Evolutionary conservation across 176 grass and related monocot genomes (phyloP), one percentile per base, ranked within the genome.

Genomic region (Lolium rigidum): DNA sequence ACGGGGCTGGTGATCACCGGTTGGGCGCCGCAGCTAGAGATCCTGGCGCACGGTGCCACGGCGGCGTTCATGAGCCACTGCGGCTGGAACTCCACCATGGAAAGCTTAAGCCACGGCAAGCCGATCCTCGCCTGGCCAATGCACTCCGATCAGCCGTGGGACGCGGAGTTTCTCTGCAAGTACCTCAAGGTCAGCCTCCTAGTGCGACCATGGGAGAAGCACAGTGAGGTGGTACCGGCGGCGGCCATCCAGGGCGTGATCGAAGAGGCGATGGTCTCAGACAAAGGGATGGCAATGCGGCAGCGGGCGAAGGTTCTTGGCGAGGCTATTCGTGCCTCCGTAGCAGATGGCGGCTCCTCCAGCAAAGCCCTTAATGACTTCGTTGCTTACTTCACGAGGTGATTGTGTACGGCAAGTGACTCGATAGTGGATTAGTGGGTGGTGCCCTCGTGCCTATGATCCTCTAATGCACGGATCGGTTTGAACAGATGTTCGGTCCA

Each of bases 1-100:
- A 71, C 26, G 4, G 90, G 95, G 3, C 41, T 87, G 70, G 79
- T 97, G 83, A 68, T 91, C 59, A 84, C 90, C 52, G 86, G 67
- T 16, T 97, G 95, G 95, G 92, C 92, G 25, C 95, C 95, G 26
- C 95, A 95, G 88, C 70, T 91, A 67, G 92, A 95, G 78, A 91
- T 97, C 31, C 69, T 95, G 13, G 74, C 89, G 6, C 92, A 91
- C 46, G 51, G 55, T 39, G 54, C 90, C 63, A 92, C 80, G 54
- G 92, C 80, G 1, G 85, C 79, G 64, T 94, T 97, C 90, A 92
- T 97, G 90, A 97, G 90, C 76, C 95, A 97, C 57, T 94, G 95
- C 47, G 90, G 90, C 7, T 97, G 95, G 95, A 97, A 97, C 57
- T 97, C 95, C 1, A 87, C 80, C 41, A 89, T 94, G 71, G 95